Evolutionary conservation across 768 basidiomycete species (phyloP), one percentile per base, ranked within the genome.

Genomic region (Hygrophoropsis aurantiaca): DNA sequence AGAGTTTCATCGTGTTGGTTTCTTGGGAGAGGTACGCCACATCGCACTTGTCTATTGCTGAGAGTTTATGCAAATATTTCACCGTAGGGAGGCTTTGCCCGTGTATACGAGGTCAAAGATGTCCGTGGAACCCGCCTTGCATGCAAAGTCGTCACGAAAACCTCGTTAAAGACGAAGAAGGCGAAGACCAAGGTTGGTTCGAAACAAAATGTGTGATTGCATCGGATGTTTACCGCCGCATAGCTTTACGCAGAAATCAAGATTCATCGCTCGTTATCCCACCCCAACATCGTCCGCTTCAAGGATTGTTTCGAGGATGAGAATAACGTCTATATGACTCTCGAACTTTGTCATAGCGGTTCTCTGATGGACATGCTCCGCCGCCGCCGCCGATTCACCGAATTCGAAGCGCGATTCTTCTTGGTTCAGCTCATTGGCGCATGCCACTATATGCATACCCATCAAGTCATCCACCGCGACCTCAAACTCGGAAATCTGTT

Each of bases 231-330:
- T 5, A 60, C 40, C 13, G 40, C 20, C 20, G 24, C 33, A 5
- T 26, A 97, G 95, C 81, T 99, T 38, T 99, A 94, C 60, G 94
- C 95, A 50, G 95, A 99, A 76, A 99, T 99, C 60, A 97, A 95
- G 75, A 92, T 99, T 40, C 95, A 99, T 67, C 84, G 87, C 50
- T 85, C 90, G 11, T 79, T 99, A 39, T 69, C 81, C 20, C 95
- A 98, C 57, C 90, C 93, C 15, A 94, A 99, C 66, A 91, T 99
- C 52, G 94, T 97, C 42, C 68, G 72, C 10, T 97, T 98, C 66
- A 76, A 85, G 42, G 93, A 97, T 54, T 95, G 94, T 67, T 98
- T 97, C 60, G 94, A 99, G 66, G 95, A 97, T 58, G 78, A 83
- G 10, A 85, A 90, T 44, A 94, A 97, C 64, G 95, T 99, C 19